Conservation (phyloP, 805 yeast species). For the Hanseniaspora clermontiae region DNA sequence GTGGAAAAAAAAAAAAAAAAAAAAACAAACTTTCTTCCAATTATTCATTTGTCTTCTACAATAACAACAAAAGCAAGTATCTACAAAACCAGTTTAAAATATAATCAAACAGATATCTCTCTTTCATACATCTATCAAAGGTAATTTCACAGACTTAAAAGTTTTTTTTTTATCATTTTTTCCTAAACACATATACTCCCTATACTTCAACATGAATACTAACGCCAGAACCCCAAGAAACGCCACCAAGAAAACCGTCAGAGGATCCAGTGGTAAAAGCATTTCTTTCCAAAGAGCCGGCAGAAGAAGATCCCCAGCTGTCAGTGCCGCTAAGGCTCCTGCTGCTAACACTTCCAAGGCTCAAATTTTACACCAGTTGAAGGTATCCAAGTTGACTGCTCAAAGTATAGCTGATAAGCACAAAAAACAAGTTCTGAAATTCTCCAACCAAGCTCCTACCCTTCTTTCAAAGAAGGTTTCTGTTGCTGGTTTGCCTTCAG, state of each 20-base stretch:
- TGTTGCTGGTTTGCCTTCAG: slow-evolving; percentile 75
- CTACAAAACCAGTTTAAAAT: background rate
- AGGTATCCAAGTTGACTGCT: slow-evolving; percentile 13
- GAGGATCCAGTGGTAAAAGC: background rate
- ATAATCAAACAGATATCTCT: background rate
- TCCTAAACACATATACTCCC: too few relatives aligned
- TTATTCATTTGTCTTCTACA: too few relatives aligned
- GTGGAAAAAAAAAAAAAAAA: too few relatives aligned
- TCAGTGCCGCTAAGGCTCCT: slow-evolving; percentile 22
- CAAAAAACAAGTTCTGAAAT: slow-evolving; percentile 20
- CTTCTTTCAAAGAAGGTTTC: slow-evolving; percentile 63
- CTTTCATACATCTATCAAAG: background rate
- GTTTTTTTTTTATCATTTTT: too few relatives aligned
- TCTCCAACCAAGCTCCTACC: background rate
- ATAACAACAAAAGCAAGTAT: too few relatives aligned
- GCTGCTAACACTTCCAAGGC: slow-evolving; percentile 22
- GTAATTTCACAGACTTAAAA: background rate
- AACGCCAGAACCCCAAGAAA: background rate
- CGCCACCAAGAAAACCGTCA: background rate
- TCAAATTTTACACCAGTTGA: slow-evolving; percentile 16
- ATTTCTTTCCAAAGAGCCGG: slow-evolving; percentile 4
- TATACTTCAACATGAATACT: background rate
- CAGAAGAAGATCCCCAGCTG: slow-evolving; percentile 26
- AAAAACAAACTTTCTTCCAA: too few relatives aligned
- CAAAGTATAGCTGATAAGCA: slow-evolving; percentile 26